Evolutionary conservation across 768 basidiomycete species (phyloP).

Genomic region (Trametes elegans): DNA sequence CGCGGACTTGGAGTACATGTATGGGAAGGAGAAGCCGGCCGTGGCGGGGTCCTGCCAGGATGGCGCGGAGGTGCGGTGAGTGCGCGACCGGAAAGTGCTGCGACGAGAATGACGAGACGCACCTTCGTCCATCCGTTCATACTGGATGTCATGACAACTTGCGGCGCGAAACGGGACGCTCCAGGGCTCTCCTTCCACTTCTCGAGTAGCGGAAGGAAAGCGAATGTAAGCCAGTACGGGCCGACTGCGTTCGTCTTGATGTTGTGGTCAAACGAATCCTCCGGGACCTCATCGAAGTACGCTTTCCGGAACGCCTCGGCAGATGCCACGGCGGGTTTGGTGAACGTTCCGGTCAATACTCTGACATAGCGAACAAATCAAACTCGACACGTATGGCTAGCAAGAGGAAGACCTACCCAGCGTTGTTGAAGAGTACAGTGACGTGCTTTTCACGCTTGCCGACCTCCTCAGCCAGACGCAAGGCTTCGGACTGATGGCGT

Average conservation of each 20-base stretch:
- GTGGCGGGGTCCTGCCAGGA: slow-evolving; percentile 46
- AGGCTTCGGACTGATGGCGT: slow-evolving; percentile 46
- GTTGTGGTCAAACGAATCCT: slow-evolving; percentile 37
- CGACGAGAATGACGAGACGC: too few relatives aligned
- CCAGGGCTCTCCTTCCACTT: slow-evolving; percentile 39
- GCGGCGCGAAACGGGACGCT: slow-evolving; percentile 39
- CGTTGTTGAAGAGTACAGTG: slow-evolving; percentile 50
- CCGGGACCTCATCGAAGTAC: slow-evolving; percentile 38
- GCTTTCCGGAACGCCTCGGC: slow-evolving; percentile 39
- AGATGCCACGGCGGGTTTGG: slow-evolving; percentile 27
- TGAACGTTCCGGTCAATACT: slow-evolving; percentile 31
- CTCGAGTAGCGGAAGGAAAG: slow-evolving; percentile 53
- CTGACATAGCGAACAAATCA: not conserved
- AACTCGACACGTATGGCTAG: not conserved
- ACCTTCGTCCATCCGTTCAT: slow-evolving; percentile 56
- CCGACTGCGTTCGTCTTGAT: slow-evolving; percentile 42
- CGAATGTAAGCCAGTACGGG: slow-evolving; percentile 55
- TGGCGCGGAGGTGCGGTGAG: not conserved
- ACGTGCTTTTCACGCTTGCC: slow-evolving; percentile 37
- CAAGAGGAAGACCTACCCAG: slow-evolving; percentile 29
- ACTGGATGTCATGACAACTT: slow-evolving; percentile 49
- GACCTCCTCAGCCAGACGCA: slow-evolving; percentile 40
- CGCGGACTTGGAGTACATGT: slow-evolving; percentile 47
- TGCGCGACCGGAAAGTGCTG: too few relatives aligned
- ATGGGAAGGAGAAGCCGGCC: slow-evolving; percentile 40